Evolutionary conservation across 345 rosid species (phyloP).

Genomic region (Populus tremula): DNA sequence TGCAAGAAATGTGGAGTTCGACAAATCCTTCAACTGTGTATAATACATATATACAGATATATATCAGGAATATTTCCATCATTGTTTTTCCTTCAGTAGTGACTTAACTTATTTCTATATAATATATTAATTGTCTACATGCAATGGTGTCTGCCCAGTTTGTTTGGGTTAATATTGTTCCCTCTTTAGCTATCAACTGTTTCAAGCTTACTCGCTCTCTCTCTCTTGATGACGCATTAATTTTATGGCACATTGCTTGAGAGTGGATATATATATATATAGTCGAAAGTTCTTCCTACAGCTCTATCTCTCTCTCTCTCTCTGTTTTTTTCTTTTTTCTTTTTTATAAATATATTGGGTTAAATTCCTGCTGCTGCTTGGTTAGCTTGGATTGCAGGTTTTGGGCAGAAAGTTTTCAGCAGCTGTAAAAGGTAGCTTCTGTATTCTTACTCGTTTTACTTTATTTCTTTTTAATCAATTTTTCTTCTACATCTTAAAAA

Average conservation of each 20-base stretch:
- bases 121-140: constrained; percentile 19
- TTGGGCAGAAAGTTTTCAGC: constrained; percentile 44
- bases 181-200: constrained; percentile 22
- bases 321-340: constrained; percentile 13
- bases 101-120: constrained; percentile 9
- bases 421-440: constrained; percentile 47
- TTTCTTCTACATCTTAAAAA: background rate
- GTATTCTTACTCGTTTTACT: constrained; percentile 31
- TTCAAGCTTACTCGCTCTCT: background rate
- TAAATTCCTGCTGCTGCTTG: constrained; percentile 40
- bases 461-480: background rate
- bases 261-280: background rate
- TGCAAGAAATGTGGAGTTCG: constrained; percentile 11
- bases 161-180: constrained; percentile 27
- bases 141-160: constrained; percentile 24
- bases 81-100: constrained; percentile 20
- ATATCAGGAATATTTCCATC: background rate
- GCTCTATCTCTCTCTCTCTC: constrained; percentile 19
- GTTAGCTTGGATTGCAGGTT: constrained; percentile 41
- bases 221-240: background rate
- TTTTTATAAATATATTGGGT: constrained; percentile 42
- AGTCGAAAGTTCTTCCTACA: background rate
- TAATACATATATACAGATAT: constrained; percentile 15
- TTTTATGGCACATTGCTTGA: background rate
- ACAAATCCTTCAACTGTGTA: constrained; percentile 29